Evolutionary conservation across 768 basidiomycete genomes (phyloP).

Genomic region (Rhizopogon salebrosus): DNA sequence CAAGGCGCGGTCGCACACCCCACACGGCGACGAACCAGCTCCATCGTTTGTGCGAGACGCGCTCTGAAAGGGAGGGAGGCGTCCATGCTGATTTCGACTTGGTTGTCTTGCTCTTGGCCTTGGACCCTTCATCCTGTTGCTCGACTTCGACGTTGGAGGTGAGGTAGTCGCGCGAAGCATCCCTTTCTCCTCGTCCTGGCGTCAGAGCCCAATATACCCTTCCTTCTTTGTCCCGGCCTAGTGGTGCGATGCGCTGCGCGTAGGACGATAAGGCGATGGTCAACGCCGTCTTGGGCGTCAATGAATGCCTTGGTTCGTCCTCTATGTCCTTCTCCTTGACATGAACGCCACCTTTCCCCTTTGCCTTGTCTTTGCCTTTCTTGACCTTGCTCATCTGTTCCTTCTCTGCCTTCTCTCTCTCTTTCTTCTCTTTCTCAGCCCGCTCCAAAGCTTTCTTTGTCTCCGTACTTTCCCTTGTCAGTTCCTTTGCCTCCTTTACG

Average conservation of each 20-base stretch:
- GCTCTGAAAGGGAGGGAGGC: constrained; percentile 42
- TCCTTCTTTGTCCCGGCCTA: constrained; percentile 69
- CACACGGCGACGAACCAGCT: constrained; percentile 75
- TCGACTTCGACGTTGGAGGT: constrained; percentile 3
- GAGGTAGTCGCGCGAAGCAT: constrained; percentile 34
- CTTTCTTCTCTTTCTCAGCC: constrained; percentile 32
- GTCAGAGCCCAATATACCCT: constrained; percentile 65
- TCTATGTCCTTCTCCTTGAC: constrained; percentile 23
- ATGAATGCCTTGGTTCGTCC: constrained; percentile 33
- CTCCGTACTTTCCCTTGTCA: constrained; percentile 35
- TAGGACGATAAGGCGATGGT: constrained; percentile 42
- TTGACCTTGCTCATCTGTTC: constrained; percentile 28
- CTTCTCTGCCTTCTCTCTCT: constrained; percentile 48
- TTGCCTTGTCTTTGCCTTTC: constrained; percentile 34
- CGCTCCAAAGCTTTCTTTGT: constrained; percentile 22
- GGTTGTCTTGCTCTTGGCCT: constrained; percentile 25
- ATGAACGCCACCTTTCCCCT: constrained; percentile 43
- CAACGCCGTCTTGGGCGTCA: constrained; percentile 40
- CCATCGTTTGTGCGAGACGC: constrained; percentile 55
- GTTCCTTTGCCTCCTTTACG: constrained; percentile 49
- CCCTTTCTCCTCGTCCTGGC: constrained; percentile 53
- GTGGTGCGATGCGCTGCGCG: constrained; percentile 48
- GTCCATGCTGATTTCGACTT: constrained; percentile 33
- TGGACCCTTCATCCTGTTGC: constrained; percentile 6
- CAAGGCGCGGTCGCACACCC: constrained; percentile 45